Conservation (phyloP, 805 yeast genomes). For the Starmerella vaccinii region DNA sequence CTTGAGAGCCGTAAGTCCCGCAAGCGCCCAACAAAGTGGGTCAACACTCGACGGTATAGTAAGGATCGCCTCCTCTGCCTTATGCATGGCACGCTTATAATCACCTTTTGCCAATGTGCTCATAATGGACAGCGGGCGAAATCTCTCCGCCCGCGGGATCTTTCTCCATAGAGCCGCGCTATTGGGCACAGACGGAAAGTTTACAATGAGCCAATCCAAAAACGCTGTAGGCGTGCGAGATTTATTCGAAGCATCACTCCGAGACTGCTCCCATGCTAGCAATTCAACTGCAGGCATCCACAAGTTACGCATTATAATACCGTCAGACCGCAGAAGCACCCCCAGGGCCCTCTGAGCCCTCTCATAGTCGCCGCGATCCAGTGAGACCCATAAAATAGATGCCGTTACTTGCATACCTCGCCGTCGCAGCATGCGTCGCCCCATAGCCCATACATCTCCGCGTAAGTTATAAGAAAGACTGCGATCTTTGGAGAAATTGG, state of each 20-base stretch:
- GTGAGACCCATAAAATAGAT: conserved; percentile 4
- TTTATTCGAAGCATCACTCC: background rate
- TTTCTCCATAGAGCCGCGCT: background rate
- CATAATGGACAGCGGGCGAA: conserved; percentile 13
- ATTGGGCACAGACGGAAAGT: conserved; percentile 11
- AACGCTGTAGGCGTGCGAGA: conserved; percentile 6
- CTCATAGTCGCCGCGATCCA: conserved; percentile 18
- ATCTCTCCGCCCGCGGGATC: conserved; percentile 7
- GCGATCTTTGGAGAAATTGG: conserved; percentile 11
- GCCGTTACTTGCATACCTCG: conserved; percentile 17
- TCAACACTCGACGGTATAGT: conserved; percentile 6
- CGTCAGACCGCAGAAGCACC: conserved; percentile 11
- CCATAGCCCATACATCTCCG: background rate
- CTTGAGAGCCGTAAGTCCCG: conserved; percentile 11
- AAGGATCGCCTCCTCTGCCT: conserved; percentile 13
- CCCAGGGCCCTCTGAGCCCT: conserved; percentile 14
- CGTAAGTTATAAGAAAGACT: background rate
- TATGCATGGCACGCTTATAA: conserved; percentile 8
- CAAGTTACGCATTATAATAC: conserved; percentile 12
- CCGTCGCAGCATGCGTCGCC: conserved; percentile 7
- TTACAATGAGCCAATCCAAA: conserved; percentile 20
- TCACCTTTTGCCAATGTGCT: conserved; percentile 3
- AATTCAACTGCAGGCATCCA: conserved; percentile 21
- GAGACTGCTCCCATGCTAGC: conserved; percentile 13
- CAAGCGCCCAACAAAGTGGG: conserved; percentile 19